These are phyloP conservation scores for Thalassiosira livingstoniorum DNA, from an alignment of 352 stramenopile genomes.

Conservation along the genomic window DNA sequence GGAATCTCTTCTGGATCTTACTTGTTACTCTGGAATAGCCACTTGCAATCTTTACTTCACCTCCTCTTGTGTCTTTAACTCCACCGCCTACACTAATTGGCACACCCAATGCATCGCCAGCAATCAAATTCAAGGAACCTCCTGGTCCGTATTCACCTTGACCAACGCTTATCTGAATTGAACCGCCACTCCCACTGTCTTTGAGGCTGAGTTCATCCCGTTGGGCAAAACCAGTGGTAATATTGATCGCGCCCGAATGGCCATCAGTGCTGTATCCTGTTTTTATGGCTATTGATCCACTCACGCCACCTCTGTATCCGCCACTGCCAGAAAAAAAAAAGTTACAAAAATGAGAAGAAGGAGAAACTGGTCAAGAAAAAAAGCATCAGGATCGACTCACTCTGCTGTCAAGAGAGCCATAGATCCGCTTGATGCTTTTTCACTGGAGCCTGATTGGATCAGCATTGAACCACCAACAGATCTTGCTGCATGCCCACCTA, in stretches of 20 bases:
- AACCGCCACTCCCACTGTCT: background rate
- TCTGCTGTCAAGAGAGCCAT: constrained; percentile 9
- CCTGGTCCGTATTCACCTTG: background rate
- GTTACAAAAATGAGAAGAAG: no score
- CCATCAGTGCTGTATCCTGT: constrained; percentile 12
- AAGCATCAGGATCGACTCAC: no score
- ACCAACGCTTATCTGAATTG: background rate
- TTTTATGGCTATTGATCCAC: constrained; percentile 7
- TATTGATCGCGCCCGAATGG: constrained; percentile 4
- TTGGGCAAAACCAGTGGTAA: constrained; percentile 19
- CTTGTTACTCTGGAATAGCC: constrained; percentile 58
- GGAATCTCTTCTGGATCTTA: constrained; percentile 29
- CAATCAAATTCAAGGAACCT: constrained; percentile 64
- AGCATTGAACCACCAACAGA: constrained; percentile 8
- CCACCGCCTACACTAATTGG: constrained; percentile 24
- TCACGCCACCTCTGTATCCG: constrained; percentile 3
- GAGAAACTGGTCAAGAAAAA: no score
- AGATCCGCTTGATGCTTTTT: constrained; percentile 11
- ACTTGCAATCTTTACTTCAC: constrained; percentile 58
- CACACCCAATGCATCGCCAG: constrained; percentile 76
- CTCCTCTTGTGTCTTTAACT: constrained; percentile 85
- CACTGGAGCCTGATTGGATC: constrained; percentile 22
- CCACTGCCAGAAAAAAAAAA: no score
- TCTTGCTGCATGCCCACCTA: background rate
- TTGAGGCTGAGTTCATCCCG: constrained; percentile 43